Conservation (phyloP, 108 stramenopile genomes). For the Aurantiochytrium sp. region DNA sequence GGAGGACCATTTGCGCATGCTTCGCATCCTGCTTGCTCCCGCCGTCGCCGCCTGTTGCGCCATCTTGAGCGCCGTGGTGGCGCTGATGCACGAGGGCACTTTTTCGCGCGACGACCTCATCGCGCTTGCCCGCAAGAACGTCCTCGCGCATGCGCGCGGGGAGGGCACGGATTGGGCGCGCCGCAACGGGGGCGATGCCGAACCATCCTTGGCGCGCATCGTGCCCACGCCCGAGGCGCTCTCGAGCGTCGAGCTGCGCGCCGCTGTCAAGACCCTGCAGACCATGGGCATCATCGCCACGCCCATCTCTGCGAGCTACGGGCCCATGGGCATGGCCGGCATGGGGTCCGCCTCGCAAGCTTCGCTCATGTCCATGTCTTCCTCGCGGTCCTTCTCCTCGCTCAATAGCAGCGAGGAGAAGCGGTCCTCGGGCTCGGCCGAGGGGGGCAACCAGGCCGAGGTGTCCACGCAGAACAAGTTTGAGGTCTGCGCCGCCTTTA, state of each 20-base stretch:
- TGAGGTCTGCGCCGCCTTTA: background rate
- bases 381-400: background rate
- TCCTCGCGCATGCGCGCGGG: background rate
- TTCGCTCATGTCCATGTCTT: background rate
- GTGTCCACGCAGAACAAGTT: background rate
- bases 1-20: background rate
- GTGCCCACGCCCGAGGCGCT: background rate
- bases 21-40: slow-evolving; percentile 21
- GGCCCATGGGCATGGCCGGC: background rate
- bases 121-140: background rate
- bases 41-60: background rate
- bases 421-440: background rate
- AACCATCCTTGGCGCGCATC: too few species aligned
- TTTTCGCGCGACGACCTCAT: background rate
- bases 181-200: background rate
- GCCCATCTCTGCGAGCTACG: background rate
- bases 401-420: background rate
- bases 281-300: background rate
- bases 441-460: background rate
- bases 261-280: background rate
- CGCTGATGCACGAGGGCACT: background rate
- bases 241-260: slow-evolving; percentile 1
- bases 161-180: background rate
- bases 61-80: background rate
- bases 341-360: background rate